These are phyloP conservation scores for Caloboletus firmus DNA, from an alignment of 1,284 basidiomycete genomes.

Conservation along the genomic window DNA sequence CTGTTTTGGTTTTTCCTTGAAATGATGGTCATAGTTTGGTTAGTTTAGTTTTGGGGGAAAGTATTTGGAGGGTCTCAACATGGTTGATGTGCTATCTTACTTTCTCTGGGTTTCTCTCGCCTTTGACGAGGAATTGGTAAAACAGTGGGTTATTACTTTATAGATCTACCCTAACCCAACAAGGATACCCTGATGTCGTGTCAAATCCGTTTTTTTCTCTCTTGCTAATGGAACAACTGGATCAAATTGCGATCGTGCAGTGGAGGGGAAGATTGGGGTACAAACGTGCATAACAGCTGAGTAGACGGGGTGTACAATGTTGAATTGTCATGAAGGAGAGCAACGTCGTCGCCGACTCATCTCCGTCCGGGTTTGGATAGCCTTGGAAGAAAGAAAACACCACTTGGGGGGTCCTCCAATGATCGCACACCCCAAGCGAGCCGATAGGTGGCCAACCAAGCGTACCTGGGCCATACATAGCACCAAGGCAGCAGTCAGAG, in stretches of 20 bases:
- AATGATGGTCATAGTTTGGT: not conserved
- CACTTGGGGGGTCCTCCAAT: not conserved
- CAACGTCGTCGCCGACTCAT: not conserved
- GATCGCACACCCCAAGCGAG: not conserved
- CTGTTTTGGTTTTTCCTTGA: not conserved
- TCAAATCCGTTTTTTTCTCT: not conserved
- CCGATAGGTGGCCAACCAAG: not conserved
- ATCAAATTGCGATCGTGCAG: not conserved
- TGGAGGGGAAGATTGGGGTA: not conserved
- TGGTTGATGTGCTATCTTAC: not conserved
- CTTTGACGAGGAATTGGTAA: conserved; percentile 15
- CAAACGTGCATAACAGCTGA: too few relatives aligned
- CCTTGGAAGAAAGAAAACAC: not conserved
- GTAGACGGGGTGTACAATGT: not conserved
- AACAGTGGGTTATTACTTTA: not conserved
- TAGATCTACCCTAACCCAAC: conserved; percentile 8
- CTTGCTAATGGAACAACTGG: not conserved
- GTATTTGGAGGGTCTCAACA: not conserved
- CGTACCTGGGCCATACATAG: not conserved
- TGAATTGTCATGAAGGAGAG: not conserved
- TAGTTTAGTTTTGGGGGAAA: too few relatives aligned
- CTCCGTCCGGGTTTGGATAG: not conserved
- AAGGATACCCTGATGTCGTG: conserved; percentile 2
- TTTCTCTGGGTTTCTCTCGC: not conserved
- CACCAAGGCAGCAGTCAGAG: not conserved